phyloP scores from a whole-genome alignment of 23 red algal species.

The Agarophyton chilense region DNA sequence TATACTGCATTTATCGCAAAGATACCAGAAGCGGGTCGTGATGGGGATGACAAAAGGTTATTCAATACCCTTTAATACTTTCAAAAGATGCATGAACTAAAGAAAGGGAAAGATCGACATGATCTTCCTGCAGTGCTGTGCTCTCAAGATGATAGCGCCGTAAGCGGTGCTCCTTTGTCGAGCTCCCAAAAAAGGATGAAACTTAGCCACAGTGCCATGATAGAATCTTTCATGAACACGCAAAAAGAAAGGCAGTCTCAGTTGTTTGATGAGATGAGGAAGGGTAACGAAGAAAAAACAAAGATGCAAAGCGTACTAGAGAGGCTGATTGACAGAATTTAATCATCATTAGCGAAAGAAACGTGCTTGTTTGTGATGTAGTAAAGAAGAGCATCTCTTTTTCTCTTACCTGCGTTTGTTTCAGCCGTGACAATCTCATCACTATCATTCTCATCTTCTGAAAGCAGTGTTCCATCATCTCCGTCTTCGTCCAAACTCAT shows the following conservation, averaged over 20 bases:
- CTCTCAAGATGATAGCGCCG: too few relatives aligned
- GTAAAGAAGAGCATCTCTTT: constrained; percentile 29
- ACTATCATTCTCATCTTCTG: neutral
- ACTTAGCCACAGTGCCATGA: neutral
- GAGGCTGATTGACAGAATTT: neutral
- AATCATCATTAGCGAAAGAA: neutral
- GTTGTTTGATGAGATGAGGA: neutral
- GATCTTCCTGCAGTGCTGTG: neutral
- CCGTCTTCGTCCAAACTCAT: neutral
- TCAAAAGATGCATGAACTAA: constrained; percentile 6
- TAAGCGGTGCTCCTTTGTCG: neutral
- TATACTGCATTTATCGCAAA: neutral
- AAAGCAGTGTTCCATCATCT: neutral
- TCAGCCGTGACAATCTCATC: neutral
- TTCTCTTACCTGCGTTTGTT: neutral
- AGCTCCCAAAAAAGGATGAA: neutral
- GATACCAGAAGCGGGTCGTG: neutral
- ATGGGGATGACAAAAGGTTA: neutral
- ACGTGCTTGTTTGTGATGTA: neutral
- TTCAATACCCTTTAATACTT: too few relatives aligned
- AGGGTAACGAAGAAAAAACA: constrained; percentile 24
- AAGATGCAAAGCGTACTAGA: neutral
- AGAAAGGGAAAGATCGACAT: neutral
- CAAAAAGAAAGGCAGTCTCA: neutral
- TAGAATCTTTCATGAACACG: neutral